Conservation (phyloP, 805 yeast genomes). For the Maudiozyma bulderi region DNA sequence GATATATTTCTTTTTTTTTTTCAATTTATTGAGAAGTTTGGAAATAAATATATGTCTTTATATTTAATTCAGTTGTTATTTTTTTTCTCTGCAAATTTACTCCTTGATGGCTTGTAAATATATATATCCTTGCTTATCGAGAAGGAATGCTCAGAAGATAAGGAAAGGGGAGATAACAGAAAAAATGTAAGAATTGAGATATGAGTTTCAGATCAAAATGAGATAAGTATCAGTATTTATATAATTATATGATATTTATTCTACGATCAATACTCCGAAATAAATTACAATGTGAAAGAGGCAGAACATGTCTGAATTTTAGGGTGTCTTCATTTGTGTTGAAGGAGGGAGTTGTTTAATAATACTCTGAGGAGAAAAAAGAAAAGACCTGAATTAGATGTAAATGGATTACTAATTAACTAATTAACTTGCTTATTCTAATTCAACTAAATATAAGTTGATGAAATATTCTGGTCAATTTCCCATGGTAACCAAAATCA, state of each 20-base stretch:
- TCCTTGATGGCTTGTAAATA: too few species aligned
- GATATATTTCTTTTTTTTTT: background rate
- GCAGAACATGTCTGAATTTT: background rate
- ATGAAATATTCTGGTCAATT: too few species aligned
- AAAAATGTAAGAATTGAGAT: too few species aligned
- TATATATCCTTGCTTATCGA: too few species aligned
- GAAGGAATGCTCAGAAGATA: too few species aligned
- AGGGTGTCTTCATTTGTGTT: too few species aligned
- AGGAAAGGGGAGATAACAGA: too few species aligned
- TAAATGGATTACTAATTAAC: background rate
- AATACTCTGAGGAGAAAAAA: background rate
- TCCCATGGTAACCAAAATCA: too few species aligned
- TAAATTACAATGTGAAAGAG: background rate
- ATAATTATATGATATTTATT: background rate
- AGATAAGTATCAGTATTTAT: background rate
- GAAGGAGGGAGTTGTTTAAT: background rate
- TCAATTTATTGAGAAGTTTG: background rate
- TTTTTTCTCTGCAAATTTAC: too few species aligned
- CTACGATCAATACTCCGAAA: background rate
- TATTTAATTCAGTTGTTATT: too few species aligned
- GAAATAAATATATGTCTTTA: background rate
- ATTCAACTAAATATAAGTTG: too few species aligned
- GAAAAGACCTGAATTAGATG: background rate
- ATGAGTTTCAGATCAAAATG: too few species aligned
- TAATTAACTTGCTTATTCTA: background rate